phyloP scores from a whole-genome alignment of 345 rosid genomes.

The Euphorbia tirucalli region DNA sequence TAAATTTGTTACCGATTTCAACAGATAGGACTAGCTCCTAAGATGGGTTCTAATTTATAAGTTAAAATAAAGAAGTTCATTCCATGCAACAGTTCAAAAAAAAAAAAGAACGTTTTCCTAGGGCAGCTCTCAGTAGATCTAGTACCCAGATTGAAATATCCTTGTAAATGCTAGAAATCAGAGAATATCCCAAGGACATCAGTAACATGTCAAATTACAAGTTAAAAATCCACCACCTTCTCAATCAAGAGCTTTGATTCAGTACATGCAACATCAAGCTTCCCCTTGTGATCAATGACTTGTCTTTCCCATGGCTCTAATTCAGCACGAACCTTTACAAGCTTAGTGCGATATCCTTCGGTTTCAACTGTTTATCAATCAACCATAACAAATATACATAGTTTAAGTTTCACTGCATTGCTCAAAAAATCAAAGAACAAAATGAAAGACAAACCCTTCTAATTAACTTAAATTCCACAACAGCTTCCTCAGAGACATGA shows the following conservation, averaged over 20 bases:
- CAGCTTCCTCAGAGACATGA: not conserved
- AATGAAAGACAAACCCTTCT: too few relatives aligned
- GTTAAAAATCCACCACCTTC: conserved; percentile 48
- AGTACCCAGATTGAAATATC: not conserved
- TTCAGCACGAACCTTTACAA: conserved; percentile 72
- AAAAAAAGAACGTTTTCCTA: too few relatives aligned
- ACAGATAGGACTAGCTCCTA: not conserved
- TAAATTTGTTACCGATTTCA: not conserved
- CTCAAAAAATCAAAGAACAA: not conserved
- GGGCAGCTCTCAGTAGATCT: not conserved
- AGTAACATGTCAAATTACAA: not conserved
- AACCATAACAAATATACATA: conserved; percentile 6
- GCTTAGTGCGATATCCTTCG: conserved; percentile 76
- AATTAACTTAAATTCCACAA: not conserved
- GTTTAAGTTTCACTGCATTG: not conserved
- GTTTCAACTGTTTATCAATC: conserved; percentile 61
- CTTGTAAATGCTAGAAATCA: not conserved
- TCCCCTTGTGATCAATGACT: conserved; percentile 82
- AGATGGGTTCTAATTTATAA: not conserved
- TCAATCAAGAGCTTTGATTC: conserved; percentile 73
- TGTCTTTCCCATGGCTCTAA: conserved; percentile 94
- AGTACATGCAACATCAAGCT: conserved; percentile 80
- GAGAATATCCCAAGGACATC: not conserved
- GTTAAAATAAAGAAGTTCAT: not conserved
- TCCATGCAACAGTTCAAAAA: not conserved